Conservation (phyloP, 805 yeast genomes). For the Metschnikowia kofuensis region DNA sequence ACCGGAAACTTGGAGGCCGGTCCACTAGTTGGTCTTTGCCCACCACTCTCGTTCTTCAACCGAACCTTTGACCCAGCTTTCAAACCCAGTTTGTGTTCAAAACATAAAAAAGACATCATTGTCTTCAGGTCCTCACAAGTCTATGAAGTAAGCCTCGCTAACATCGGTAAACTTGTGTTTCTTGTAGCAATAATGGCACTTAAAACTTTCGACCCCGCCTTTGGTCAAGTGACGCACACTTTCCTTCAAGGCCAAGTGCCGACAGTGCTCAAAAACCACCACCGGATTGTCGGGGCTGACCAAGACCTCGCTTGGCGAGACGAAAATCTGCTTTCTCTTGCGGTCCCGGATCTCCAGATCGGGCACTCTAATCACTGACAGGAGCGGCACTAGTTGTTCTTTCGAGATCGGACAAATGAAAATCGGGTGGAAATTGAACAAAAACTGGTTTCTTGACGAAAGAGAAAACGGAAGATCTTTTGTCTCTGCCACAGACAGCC, state of each 20-base stretch:
- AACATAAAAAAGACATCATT: neutral
- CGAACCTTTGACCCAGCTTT: too few species aligned
- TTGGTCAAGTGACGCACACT: slow-evolving; percentile 41
- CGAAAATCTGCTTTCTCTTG: slow-evolving; percentile 11
- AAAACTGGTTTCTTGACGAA: slow-evolving; percentile 37
- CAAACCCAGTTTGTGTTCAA: neutral
- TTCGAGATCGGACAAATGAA: slow-evolving; percentile 46
- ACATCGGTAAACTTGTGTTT: slow-evolving; percentile 39
- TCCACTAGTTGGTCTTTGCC: too few species aligned
- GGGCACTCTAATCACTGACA: slow-evolving; percentile 4
- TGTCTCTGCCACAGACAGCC: slow-evolving; percentile 13
- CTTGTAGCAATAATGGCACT: slow-evolving; percentile 46
- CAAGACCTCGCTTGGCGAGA: slow-evolving; percentile 12
- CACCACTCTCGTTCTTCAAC: too few species aligned
- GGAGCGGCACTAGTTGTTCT: slow-evolving; percentile 40
- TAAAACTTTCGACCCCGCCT: slow-evolving; percentile 38
- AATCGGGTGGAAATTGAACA: slow-evolving; percentile 42
- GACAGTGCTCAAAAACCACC: slow-evolving; percentile 40
- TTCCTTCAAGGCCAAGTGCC: slow-evolving; percentile 41
- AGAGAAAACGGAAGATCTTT: slow-evolving; percentile 42
- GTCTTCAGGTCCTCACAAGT: slow-evolving; percentile 15
- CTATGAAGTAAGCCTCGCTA: slow-evolving; percentile 41
- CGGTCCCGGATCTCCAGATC: slow-evolving; percentile 13
- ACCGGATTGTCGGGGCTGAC: slow-evolving; percentile 31
- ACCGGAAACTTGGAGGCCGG: too few species aligned